Percentiles rank a stretch among this genome's conserved stretches.
Conservation (phyloP, 1,139 yeast genomes). For the Diutina mesorugosa region DNA sequence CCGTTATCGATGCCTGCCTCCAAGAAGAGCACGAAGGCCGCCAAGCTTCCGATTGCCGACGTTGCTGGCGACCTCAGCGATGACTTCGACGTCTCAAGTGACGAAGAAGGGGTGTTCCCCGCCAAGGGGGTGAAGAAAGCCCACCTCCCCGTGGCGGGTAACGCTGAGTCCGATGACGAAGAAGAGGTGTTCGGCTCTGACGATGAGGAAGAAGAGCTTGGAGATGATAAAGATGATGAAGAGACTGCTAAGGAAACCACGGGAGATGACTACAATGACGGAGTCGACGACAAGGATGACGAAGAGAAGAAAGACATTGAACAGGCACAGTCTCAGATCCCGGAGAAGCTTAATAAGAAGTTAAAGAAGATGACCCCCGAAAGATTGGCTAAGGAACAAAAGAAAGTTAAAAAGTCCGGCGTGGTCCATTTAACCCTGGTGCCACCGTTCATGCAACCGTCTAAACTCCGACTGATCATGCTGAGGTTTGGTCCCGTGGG, state of each 20-base stretch:
- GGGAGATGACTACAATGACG: neutral
- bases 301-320: neutral
- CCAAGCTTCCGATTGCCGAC: slow-evolving; percentile 15
- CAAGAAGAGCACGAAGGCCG: neutral
- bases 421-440: slow-evolving; percentile 81
- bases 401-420: slow-evolving; percentile 62
- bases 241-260: slow-evolving; percentile 3
- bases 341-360: slow-evolving; percentile 9
- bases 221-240: slow-evolving; percentile 4
- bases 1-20: neutral
- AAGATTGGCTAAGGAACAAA: slow-evolving; percentile 43
- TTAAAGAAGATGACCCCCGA: slow-evolving; percentile 39
- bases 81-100: slow-evolving; percentile 1
- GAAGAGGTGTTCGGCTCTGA: slow-evolving; percentile 3
- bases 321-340: slow-evolving; percentile 3
- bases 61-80: neutral
- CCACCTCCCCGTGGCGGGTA: neutral
- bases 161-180: slow-evolving; percentile 3
- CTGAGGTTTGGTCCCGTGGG: slow-evolving; percentile 77
- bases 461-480: slow-evolving; percentile 71
- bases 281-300: neutral
- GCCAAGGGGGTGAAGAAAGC: neutral
- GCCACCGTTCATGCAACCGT: slow-evolving; percentile 97
- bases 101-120: slow-evolving; percentile 1
- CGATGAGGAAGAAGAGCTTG: slow-evolving; percentile 5